Evolutionary conservation across 1,139 yeast genomes (phyloP).

Genomic region (Geotrichum siamense): DNA sequence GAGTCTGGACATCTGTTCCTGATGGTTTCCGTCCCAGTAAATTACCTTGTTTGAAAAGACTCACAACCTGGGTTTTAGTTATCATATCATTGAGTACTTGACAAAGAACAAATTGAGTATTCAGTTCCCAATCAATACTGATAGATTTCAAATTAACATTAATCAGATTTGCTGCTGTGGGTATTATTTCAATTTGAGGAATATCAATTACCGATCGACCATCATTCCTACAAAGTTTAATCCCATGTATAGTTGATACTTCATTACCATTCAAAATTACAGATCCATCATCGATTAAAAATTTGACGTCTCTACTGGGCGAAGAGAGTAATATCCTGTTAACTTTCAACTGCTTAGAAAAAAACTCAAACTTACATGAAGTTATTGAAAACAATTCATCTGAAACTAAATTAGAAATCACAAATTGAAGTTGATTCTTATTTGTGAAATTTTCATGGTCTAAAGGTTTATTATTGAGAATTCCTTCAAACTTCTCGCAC

Average conservation of each 20-base stretch:
- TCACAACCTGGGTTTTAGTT: too few species aligned
- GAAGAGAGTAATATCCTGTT: neutral
- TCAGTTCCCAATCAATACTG: conserved; percentile 27
- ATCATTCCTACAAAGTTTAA: neutral
- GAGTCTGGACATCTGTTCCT: too few species aligned
- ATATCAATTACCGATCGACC: neutral
- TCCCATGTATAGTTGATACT: neutral
- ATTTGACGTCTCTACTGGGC: neutral
- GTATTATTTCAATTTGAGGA: neutral
- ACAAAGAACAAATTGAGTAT: conserved; percentile 26
- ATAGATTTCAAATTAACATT: conserved; percentile 28
- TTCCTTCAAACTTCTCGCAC: neutral
- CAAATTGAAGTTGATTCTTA: neutral
- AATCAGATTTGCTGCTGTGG: neutral
- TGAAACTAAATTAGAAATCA: neutral
- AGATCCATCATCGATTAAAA: neutral
- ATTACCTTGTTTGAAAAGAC: too few species aligned
- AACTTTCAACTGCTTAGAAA: neutral
- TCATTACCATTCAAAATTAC: neutral
- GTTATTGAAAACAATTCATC: neutral
- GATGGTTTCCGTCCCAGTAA: too few species aligned
- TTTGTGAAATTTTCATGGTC: too few species aligned
- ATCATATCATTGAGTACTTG: too few species aligned
- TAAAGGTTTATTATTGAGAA: neutral
- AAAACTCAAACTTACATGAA: neutral